Conservation (phyloP, 495 filamentous ascomycete genomes). For the Oleoguttula mirabilis region DNA sequence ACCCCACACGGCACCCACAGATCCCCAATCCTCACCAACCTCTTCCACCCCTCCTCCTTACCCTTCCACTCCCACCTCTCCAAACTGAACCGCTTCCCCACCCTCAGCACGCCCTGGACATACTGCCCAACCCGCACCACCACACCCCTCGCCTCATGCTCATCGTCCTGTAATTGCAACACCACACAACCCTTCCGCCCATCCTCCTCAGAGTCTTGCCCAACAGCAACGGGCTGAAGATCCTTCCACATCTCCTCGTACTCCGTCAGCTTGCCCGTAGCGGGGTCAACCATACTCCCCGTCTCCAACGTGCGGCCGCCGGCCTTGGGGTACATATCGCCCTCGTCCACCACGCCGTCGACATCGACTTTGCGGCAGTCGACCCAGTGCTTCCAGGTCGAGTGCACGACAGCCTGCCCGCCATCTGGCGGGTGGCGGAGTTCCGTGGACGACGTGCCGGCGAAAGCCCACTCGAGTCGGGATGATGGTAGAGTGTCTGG, state of each 20-base stretch:
- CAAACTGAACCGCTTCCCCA: conserved; percentile 28
- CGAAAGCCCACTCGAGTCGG: conserved; percentile 40
- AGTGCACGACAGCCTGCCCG: conserved; percentile 20
- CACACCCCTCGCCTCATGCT: conserved; percentile 30
- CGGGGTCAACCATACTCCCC: conserved; percentile 38
- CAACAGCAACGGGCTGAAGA: conserved; percentile 15
- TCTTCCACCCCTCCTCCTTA: conserved; percentile 8
- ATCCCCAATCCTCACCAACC: conserved; percentile 13
- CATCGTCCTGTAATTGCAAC: conserved; percentile 19
- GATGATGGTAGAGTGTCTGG: conserved; percentile 4
- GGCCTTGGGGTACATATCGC: conserved; percentile 35
- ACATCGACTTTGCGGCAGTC: conserved; percentile 30
- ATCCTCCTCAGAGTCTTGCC: conserved; percentile 1
- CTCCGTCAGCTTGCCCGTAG: conserved; percentile 29
- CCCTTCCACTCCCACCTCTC: conserved; percentile 33
- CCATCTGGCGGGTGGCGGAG: conserved; percentile 2
- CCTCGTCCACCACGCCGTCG: conserved; percentile 36
- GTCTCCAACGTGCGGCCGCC: conserved; percentile 37
- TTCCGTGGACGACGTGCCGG: conserved; percentile 31
- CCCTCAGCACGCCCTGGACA: conserved; percentile 36
- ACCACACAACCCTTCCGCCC: conserved; percentile 12
- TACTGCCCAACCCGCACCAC: conserved; percentile 37
- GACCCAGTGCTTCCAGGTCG: conserved; percentile 42
- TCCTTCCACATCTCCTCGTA: conserved; percentile 46
- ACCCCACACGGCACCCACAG: conserved; percentile 15